These are phyloP conservation scores for Coleophoma eucalyptorum DNA, from an alignment of 2,329 filamentous ascomycete genomes.

Conservation along the genomic window DNA sequence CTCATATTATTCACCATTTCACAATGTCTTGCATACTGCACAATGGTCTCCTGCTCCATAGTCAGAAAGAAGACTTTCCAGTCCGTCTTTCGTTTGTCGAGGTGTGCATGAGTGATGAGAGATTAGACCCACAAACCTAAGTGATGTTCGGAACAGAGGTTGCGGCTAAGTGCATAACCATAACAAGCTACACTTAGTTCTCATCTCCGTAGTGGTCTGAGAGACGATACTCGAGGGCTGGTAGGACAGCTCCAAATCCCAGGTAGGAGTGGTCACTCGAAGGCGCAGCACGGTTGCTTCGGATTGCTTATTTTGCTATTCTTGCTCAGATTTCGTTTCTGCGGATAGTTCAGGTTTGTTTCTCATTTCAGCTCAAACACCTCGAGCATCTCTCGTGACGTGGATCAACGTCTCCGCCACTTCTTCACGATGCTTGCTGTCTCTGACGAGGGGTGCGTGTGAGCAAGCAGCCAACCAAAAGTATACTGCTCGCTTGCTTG, in stretches of 20 bases:
- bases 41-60: no score
- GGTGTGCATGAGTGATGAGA: no score
- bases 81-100: no score
- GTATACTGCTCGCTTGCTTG: constrained; percentile 21
- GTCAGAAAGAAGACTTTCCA: no score
- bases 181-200: no score
- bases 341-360: background rate
- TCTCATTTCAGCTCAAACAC: background rate
- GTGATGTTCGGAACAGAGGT: no score
- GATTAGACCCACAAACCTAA: no score
- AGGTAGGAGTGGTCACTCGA: background rate
- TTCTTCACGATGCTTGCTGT: constrained; percentile 1
- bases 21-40: no score
- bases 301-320: background rate
- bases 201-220: no score
- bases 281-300: background rate
- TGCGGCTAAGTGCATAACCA: no score
- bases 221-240: no score
- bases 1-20: no score
- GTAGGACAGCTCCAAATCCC: background rate
- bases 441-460: background rate
- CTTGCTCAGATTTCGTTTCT: background rate
- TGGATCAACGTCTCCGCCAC: constrained; percentile 1
- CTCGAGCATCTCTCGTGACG: background rate
- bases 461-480: constrained; percentile 9